Conservation (phyloP, 306 rosid species). For the Acacia acuminata region DNA sequence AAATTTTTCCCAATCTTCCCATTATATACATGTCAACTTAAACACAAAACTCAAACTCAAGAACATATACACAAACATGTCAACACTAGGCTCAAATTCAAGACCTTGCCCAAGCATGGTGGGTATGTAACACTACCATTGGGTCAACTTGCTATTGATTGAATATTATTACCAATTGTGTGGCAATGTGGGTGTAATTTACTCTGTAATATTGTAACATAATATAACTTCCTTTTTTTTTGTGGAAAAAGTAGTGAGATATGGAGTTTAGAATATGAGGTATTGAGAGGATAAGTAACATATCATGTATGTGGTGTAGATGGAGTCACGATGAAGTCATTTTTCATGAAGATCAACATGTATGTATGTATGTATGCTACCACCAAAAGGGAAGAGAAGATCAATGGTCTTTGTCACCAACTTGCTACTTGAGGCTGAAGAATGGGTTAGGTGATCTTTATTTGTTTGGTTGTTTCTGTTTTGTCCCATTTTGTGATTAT, state of each 20-base stretch:
- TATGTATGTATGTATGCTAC: no score
- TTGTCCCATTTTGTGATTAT: constrained; percentile 10
- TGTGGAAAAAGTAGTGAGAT: neutral
- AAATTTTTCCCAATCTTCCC: no score
- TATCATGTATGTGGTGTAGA: constrained; percentile 16
- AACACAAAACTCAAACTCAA: neutral
- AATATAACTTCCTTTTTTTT: neutral
- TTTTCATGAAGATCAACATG: neutral
- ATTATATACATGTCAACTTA: neutral
- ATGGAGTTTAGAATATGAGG: neutral
- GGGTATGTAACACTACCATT: no score
- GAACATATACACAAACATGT: neutral
- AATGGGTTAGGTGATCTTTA: neutral
- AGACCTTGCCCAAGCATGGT: no score
- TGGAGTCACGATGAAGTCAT: neutral
- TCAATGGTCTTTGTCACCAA: constrained; percentile 17
- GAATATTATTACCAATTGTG: neutral
- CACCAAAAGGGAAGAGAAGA: neutral
- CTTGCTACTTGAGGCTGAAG: constrained; percentile 14
- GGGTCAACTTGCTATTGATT: neutral
- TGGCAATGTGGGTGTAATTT: neutral
- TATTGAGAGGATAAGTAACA: constrained; percentile 13
- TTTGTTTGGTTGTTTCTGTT: constrained; percentile 21
- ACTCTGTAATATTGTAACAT: neutral
- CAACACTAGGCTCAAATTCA: neutral